Base-by-base conservation (phyloP, 2,329 filamentous ascomycete genomes). In the Beauveria scarabaeidicola region DNA sequence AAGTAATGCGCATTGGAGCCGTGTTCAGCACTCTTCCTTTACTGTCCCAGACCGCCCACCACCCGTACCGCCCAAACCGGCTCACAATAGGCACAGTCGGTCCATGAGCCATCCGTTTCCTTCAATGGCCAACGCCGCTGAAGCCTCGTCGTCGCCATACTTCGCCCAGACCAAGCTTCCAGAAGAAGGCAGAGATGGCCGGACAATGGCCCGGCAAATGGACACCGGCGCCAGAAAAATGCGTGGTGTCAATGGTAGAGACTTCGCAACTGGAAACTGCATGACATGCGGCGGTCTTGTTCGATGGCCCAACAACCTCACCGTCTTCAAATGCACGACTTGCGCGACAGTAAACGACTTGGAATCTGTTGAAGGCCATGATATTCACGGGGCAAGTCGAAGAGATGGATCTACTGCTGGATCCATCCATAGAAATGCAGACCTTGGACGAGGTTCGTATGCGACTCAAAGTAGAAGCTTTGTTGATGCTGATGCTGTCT, bases 261-360 rank as follows among this genome's bases (percentile, higher is more conserved):
- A 90, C 65, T 83, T 87, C 67, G 77, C 79, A 29, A 86, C 84
- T 36, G 88, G 90, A 23, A 86, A 84, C 66, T 96, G 91, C 70
- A 91, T 93, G 83, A 92, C 91, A 38, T 96, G 91, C 72, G 89
- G 87, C 66, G 88, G 88, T 58, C 83, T 86, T 59, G 87, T 95
- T 64, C 82, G 88, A 60, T 96, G 91, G 87, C 90, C 90, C 2
- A 83, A 81, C 63, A 83, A 87, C 57, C 74, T 91, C 62, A 82
- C 82, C 40, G 82, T 87, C 41, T 96, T 94, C 72, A 83, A 90
- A 66, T 96, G 91, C 72, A 88, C 89, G 46, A 87, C 90, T 58
- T 96, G 91, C 71, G 76, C 89, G 67, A 94, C 89, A 19, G 85
- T 96, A 69, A 96, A 95, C 69, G 91, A 96, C 69, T 72, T 96